Evolutionary conservation across 169 alveolate genomes (phyloP).

Genomic region (Theileria annulata): DNA sequence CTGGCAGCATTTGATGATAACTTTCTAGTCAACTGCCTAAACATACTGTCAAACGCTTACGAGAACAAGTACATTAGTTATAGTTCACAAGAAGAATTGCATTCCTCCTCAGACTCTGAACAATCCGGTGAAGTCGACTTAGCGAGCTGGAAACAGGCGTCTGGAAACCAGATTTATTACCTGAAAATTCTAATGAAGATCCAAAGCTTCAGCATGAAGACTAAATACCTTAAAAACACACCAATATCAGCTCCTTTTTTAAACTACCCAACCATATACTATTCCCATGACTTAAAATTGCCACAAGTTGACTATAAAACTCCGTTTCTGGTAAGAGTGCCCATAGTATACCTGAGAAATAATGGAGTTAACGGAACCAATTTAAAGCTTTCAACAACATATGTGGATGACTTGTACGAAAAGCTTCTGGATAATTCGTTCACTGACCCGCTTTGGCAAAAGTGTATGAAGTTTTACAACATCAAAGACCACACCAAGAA

Average conservation of each 20-base stretch:
- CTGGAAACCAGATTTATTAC: constrained; percentile 53
- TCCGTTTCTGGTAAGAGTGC: constrained; percentile 58
- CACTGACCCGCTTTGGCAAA: neutral
- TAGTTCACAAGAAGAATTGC: neutral
- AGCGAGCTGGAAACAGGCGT: neutral
- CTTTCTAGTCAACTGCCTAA: constrained; percentile 45
- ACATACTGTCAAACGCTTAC: constrained; percentile 27
- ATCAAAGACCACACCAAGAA: neutral
- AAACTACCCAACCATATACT: constrained; percentile 10
- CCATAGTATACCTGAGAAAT: constrained; percentile 36
- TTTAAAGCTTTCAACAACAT: constrained; percentile 2
- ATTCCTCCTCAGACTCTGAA: neutral
- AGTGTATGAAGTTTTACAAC: constrained; percentile 16
- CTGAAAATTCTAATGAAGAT: constrained; percentile 57
- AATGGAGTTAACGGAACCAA: constrained; percentile 56
- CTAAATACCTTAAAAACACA: neutral
- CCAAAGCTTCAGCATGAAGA: neutral
- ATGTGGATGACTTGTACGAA: constrained; percentile 16
- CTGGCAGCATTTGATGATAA: constrained; percentile 38
- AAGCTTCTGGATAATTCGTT: constrained; percentile 17
- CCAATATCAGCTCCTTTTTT: neutral
- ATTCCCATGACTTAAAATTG: neutral
- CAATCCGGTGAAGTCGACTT: constrained; percentile 10
- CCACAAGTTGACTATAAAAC: constrained; percentile 13
- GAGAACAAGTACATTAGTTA: constrained; percentile 14